Base-by-base conservation (phyloP, 140 eudicot species). In the Flaveria floridana region DNA sequence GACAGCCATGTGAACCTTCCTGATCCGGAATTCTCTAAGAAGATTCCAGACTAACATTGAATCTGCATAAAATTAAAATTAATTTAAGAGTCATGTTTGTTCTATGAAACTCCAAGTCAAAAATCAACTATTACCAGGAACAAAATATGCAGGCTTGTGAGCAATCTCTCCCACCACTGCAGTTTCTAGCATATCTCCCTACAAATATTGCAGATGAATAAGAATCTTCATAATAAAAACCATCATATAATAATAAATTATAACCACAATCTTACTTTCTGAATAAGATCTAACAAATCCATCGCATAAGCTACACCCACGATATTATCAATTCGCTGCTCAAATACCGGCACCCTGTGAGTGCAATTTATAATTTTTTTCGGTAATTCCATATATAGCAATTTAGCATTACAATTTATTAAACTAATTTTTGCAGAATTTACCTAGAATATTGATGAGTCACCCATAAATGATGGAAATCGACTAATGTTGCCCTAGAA, bases 1-100 rank as follows among this genome's bases (percentile, higher is more conserved):
- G 68, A 94, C 91, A 34, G 99, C 99, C 99, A 94, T 94, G 86
- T 94, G 99, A 52, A 94, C 99, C 88, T 94, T 94, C 76, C 99
- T 77, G 53, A 94, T 90, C 52, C 99, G 99, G 67, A 94, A 94
- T 72, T 94, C 99, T 66, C 97, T 88, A 39, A 94, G 86, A 82
- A 94, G 97, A 84, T 94, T 94, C 99, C 99, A 82, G 8, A 94
- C 96, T 4, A 96, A 87, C 99, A 90, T 94, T 65, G 99, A 94
- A 88, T 94, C 99, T 94, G 89, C 79, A 83, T 34, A 78, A 10
- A 61, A 65, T 20, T 23, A 21, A 12, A 4, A n/a, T 6, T 44
- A 19, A 56, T 6, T 56, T 37, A 25, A 79, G 12, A 37, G n/a
- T 55, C 69, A 41, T 6, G 30, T 41, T 58, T n/a, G 8, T 25